Evolutionary conservation across 495 filamentous ascomycete species (phyloP), one percentile per base, ranked within the genome.

Genomic region (Aspergillus sclerotioniger): DNA sequence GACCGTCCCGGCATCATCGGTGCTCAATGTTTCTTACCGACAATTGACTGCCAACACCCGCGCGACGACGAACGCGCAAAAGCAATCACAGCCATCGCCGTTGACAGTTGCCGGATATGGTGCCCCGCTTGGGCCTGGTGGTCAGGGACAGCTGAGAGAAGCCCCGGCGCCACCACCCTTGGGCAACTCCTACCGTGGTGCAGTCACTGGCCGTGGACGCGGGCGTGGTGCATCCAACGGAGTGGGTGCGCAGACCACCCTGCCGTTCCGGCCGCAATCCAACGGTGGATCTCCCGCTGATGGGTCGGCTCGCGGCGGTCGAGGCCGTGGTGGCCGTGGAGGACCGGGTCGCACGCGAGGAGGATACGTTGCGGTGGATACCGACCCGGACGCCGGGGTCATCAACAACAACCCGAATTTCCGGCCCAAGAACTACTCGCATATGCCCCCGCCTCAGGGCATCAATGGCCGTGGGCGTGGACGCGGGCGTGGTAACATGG

Each of bases 11-110:
- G 80, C 85, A 16, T 84, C 86, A 9, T 87, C 89, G 0, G 90
- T 96, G 19, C 86, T 99, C 15, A 99, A 99, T 69, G 69, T 97
- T 37, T 87, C 87, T 8, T 79, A 92, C 61, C 83, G 82, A 55
- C 95, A 98, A 73, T 79, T 96, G 43, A 78, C 95, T 49, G 85
- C 88, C 43, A 84, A 76, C 48, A 89, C 90, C 13, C 85, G 87
- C 53, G 89, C 90, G 21, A 84, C 81, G 32, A 84, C 81, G 32
- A 86, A 73, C 55, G 82, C 84, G 57, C 80, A 86, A 44, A 57
- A 75, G 47, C 81, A 82, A 31, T 69, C 64, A 10, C 61, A 72
- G n/a, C 60, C 62, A 5, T 75, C 80, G 17, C 85, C 86, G 1
- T 68, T 89, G 48, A 87, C 84, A 1, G 75, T 80, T 54, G 76